phyloP scores from a whole-genome alignment of 345 rosid species.

The Trapa bicornis region DNA sequence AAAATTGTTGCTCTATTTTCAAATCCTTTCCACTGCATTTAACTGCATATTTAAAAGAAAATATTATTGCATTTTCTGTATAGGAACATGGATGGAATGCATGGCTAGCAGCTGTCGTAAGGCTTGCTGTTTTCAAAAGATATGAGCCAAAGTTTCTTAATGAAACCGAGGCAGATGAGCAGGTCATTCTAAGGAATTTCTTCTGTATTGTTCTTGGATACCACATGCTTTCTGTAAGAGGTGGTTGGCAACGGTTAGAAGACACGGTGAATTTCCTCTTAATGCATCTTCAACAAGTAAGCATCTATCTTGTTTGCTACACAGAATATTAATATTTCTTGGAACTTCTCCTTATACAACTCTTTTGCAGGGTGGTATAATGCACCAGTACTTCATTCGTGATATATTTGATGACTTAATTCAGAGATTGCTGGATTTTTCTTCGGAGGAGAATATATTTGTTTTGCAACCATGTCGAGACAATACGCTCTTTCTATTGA shows the following conservation, averaged over 20 bases:
- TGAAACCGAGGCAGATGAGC: constrained; percentile 44
- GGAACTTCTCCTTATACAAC: constrained; percentile 6
- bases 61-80: constrained; percentile 2
- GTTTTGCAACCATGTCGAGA: constrained; percentile 86
- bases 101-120: constrained; percentile 59
- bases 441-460: constrained; percentile 75
- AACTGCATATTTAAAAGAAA: neutral
- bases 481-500: constrained; percentile 67
- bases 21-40: neutral
- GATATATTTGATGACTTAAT: constrained; percentile 68
- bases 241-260: constrained; percentile 96
- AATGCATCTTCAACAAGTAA: constrained; percentile 54
- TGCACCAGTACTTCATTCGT: constrained; percentile 47
- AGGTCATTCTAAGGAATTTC: constrained; percentile 49
- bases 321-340: neutral
- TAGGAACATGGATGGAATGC: constrained; percentile 96
- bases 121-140: constrained; percentile 57
- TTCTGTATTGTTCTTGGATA: constrained; percentile 78
- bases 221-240: constrained; percentile 64
- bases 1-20: no score
- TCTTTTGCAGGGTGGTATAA: constrained; percentile 41
- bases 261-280: constrained; percentile 79
- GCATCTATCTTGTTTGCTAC: constrained; percentile 8
- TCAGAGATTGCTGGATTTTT: constrained; percentile 55
- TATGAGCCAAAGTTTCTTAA: constrained; percentile 31